A percentile compares a stretch with the other conserved stretches of the same genome.
Evolutionary conservation across 345 rosid genomes (phyloP).

Genomic region (Clausena lansium): DNA sequence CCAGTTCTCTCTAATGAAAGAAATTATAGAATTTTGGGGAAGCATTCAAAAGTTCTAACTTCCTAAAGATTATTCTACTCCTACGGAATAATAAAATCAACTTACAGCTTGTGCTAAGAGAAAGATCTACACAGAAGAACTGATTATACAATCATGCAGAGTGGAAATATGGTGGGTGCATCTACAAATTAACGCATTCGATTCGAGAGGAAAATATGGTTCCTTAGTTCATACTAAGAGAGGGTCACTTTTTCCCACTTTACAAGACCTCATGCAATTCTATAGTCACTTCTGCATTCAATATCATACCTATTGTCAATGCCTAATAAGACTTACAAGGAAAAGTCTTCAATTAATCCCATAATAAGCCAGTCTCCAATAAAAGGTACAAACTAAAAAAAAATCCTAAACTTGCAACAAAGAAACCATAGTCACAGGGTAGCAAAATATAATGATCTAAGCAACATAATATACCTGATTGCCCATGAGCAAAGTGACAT

Average conservation of each 20-base stretch:
- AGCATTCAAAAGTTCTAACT: not conserved
- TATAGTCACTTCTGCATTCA: not conserved
- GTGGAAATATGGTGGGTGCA: not conserved
- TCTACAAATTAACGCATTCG: not conserved
- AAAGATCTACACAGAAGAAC: not conserved
- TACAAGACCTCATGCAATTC: not conserved
- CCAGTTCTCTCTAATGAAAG: not conserved
- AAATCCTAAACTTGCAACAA: not conserved
- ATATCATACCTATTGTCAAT: not conserved
- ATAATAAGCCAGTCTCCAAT: not conserved
- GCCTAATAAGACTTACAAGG: not conserved
- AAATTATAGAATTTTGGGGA: not conserved
- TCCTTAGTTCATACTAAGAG: not conserved
- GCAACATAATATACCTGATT: conserved; percentile 54
- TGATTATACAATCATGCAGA: not conserved
- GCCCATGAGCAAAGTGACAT: conserved; percentile 96
- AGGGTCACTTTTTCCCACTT: not conserved
- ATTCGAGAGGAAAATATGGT: not conserved
- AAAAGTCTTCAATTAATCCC: not conserved
- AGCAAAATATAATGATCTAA: not conserved
- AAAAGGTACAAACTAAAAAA: not conserved
- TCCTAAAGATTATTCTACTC: not conserved
- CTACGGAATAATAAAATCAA: not conserved
- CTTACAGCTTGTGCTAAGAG: not conserved
- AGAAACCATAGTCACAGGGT: not conserved